Evolutionary conservation across 2,329 filamentous ascomycete species (phyloP).

Genomic region (Botrytis deweyae): DNA sequence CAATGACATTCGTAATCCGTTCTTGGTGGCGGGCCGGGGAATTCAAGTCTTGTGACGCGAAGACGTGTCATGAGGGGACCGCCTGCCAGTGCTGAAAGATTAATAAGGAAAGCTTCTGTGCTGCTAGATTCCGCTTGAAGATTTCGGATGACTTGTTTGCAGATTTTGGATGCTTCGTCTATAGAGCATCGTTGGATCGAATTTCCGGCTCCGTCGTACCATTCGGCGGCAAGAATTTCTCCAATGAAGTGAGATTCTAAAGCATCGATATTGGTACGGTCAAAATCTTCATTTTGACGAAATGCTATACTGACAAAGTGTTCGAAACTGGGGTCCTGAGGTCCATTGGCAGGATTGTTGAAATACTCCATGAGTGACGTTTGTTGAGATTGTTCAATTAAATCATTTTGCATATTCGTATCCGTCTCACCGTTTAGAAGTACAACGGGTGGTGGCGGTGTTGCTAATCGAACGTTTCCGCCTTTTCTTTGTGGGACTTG

Average conservation of each 20-base stretch:
- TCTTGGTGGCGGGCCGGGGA: conserved; percentile 39
- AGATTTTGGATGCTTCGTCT: conserved; percentile 55
- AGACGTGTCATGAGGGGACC: conserved; percentile 51
- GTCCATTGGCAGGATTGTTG: conserved; percentile 24
- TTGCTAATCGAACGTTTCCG: conserved; percentile 62
- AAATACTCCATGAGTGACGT: conserved; percentile 37
- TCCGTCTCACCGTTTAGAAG: conserved; percentile 49
- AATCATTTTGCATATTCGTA: conserved; percentile 37
- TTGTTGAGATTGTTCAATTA: conserved; percentile 29
- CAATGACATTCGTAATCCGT: conserved; percentile 54
- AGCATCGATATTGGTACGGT: conserved; percentile 55
- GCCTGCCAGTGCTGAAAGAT: conserved; percentile 57
- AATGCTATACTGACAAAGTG: conserved; percentile 36
- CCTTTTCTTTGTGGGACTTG: conserved; percentile 63
- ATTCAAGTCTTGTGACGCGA: conserved; percentile 47
- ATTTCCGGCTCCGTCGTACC: conserved; percentile 51
- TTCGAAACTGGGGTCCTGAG: conserved; percentile 29
- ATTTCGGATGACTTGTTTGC: conserved; percentile 53
- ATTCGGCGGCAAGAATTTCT: conserved; percentile 50
- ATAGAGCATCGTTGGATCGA: conserved; percentile 46
- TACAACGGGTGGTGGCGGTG: conserved; percentile 46
- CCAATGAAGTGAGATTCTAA: conserved; percentile 56
- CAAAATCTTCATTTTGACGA: conserved; percentile 36
- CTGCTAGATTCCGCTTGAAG: conserved; percentile 52
- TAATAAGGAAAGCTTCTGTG: conserved; percentile 58